Percentiles rank a stretch among this genome's conserved stretches.
phyloP scores from a whole-genome alignment of 148 eudicot genomes.

The Camellia sinensis region DNA sequence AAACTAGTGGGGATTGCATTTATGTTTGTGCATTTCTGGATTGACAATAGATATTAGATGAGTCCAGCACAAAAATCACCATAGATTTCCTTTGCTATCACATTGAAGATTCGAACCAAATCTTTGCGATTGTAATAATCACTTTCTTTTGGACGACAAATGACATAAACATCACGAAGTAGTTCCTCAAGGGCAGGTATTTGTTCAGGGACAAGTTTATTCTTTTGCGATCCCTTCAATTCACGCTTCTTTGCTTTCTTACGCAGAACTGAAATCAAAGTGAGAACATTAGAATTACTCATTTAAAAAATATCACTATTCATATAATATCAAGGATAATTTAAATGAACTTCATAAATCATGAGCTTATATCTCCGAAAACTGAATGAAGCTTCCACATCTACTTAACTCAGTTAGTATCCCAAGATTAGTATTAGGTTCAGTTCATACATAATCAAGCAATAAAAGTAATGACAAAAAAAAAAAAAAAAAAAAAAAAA shows the following conservation, averaged over 20 bases:
- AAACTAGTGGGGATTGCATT: background rate
- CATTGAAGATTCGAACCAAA: constrained; percentile 67
- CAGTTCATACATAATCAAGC: background rate
- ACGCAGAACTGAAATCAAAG: constrained; percentile 37
- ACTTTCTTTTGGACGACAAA: constrained; percentile 44
- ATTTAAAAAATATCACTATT: background rate
- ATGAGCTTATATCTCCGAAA: background rate
- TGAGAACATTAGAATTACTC: constrained; percentile 5
- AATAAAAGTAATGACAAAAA: background rate
- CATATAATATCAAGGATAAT: background rate
- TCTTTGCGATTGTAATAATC: constrained; percentile 66
- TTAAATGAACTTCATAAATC: background rate
- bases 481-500: too few species aligned
- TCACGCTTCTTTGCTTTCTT: constrained; percentile 47
- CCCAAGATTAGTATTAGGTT: background rate
- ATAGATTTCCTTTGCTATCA: constrained; percentile 69
- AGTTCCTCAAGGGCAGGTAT: constrained; percentile 39
- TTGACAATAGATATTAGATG: background rate
- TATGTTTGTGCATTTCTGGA: background rate
- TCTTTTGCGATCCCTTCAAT: constrained; percentile 35
- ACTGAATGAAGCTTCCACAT: background rate
- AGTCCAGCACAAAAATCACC: constrained; percentile 40
- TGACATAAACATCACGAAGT: constrained; percentile 48
- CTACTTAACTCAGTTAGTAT: background rate
- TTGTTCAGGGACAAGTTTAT: constrained; percentile 25